Base-by-base conservation (phyloP, 2,329 filamentous ascomycete genomes). In the Capronia epimyces region DNA sequence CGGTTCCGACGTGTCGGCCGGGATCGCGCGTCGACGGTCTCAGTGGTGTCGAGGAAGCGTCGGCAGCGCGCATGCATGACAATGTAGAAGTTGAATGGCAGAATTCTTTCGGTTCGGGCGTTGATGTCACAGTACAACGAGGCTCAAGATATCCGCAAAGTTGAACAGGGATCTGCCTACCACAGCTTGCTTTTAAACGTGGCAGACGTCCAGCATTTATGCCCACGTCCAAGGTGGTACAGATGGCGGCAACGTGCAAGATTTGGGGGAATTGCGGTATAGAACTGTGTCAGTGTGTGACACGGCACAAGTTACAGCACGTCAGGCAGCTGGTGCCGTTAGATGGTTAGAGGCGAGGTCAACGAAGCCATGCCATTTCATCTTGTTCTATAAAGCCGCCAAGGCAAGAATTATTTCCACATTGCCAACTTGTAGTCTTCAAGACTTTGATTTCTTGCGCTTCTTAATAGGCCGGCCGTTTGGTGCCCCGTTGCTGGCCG, bases 401-500 rank as follows among this genome's bases (percentile, higher is more conserved):
- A n/a, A n/a, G n/a, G n/a, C n/a, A n/a, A n/a, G n/a, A n/a, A n/a
- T n/a, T n/a, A 29, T 29, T 29, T 29, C 27, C 8, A 29, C 13
- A n/a, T n/a, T n/a, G n/a, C n/a, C n/a, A n/a, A n/a, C n/a, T n/a
- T n/a, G n/a, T n/a, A n/a, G n/a, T n/a, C n/a, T n/a, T 42, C 27
- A n/a, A 24, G 20, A 37, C 22, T 44, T 44, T 12, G 32, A 41
- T 21, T 45, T 53, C 51, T 50, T 53, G 2, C 46, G 32, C 39
- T 42, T 57, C 32, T 52, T 54, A 37, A 24, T 46, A 20, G 45
- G 32, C 10, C 24, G 40, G 8, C 31, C 42, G n/a, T 41, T 50
- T 15, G 29, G 41, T 43, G 29, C 32, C 8, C 32, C 29, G 12
- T 43, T 34, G 16, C 22, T 43, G 6, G 25, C 46, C 13, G 46